Base-by-base conservation (phyloP, 202 grass and related monocot species). In the Eragrostis tef region DNA sequence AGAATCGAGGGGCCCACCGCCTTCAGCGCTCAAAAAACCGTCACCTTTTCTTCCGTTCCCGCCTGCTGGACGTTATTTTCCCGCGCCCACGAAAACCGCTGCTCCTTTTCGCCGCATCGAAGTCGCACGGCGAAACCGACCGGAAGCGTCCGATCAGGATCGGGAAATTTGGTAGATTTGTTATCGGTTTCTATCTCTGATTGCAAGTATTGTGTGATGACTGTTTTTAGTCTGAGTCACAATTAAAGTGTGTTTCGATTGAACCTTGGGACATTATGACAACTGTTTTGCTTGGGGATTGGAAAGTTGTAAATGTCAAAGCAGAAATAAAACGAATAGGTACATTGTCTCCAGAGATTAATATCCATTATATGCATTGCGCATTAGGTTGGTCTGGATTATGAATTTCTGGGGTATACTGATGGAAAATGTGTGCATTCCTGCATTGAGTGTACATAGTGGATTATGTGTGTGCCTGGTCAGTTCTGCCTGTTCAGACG, bases 61-160 rank as follows among this genome's bases (percentile, higher is more conserved):
- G 11, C 43, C 65, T 62, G 16, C 52, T 27, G 85, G 62, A 41
- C 15, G 64, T 71, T 74, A 61, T 68, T 84, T 88, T 88, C 60
- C 67, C 80, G 42, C 74, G 36, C 44, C 75, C 75, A 11, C 43
- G 11, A 52, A 63, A 71, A 54, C 54, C 16, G 54, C 71, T 21
- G 24, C 61, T 42, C 50, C 6, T 36, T 61, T 48, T 49, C 57
- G 6, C 48, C 59, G 58, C 13, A 67, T 57, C 67, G 34, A 7
- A 24, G 39, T 46, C 2, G 34, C 64, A 75, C 72, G 36, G 72
- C 3, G 25, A 53, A 62, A 22, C 2, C 5, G 17, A 82, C 12
- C 57, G 0, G 31, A 46, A 47, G 34, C 82, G 54, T 71, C n/a
- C n/a, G 22, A 53, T 70, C 20, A 20, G 42, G 15, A 67, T 74